A percentile compares a stretch with the other conserved stretches of the same genome.
Evolutionary conservation across 2,329 filamentous ascomycete species (phyloP).

Genomic region (Fusarium algeriense): DNA sequence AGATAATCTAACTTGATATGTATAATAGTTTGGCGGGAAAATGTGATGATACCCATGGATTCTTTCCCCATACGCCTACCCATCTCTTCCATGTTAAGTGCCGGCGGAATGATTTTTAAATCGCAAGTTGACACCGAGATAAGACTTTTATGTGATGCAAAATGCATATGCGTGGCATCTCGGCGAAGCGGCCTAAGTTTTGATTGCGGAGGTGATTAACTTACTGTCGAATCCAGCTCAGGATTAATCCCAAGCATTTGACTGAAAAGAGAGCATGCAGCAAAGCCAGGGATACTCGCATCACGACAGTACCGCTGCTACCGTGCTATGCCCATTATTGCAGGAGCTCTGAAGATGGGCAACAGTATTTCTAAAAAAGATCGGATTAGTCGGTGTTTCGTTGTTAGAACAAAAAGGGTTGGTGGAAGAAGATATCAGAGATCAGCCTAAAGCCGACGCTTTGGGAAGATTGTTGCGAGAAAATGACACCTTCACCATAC

Average conservation of each 20-base stretch:
- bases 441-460: background rate
- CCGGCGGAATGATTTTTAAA: background rate
- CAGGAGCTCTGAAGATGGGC: conserved; percentile 9
- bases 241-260: background rate
- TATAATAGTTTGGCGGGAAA: conserved; percentile 43
- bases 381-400: background rate
- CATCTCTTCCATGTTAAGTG: background rate
- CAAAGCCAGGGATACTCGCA: background rate
- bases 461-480: background rate
- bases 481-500: background rate
- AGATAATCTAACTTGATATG: conserved; percentile 19
- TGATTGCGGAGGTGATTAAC: background rate
- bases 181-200: background rate
- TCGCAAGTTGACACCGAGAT: background rate
- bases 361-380: conserved; percentile 2
- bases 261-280: background rate
- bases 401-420: background rate
- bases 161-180: background rate
- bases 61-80: background rate
- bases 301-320: background rate
- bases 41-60: conserved; percentile 47
- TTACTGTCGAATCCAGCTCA: background rate
- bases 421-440: background rate
- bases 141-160: background rate
- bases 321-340: conserved; percentile 4